phyloP scores from a whole-genome alignment of 257 asterid species.

The Cinchona pubescens region DNA sequence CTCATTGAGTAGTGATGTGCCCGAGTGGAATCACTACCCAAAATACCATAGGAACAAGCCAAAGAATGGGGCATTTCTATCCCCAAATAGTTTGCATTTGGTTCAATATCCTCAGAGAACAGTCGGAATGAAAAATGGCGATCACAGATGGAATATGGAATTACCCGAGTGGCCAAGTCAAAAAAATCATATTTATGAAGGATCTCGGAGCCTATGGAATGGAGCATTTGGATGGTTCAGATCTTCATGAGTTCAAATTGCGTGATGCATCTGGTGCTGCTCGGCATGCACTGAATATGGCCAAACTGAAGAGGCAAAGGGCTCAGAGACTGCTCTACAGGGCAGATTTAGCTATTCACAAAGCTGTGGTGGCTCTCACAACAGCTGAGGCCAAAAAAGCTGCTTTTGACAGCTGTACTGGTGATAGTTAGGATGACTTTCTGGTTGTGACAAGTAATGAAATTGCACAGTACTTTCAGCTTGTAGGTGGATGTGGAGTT shows the following conservation, averaged over 20 bases:
- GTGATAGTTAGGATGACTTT: conserved; percentile 29
- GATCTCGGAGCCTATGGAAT: conserved; percentile 34
- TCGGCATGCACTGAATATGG: conserved; percentile 52
- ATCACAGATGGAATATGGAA: conserved; percentile 51
- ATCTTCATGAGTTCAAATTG: conserved; percentile 59
- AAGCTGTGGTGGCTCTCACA: conserved; percentile 73
- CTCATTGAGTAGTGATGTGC: conserved; percentile 41
- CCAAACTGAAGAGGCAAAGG: conserved; percentile 76
- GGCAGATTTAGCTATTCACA: conserved; percentile 82
- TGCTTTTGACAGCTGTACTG: conserved; percentile 33
- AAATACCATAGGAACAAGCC: conserved; percentile 50
- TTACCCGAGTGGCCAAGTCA: conserved; percentile 50
- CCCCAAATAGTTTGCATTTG: conserved; percentile 36
- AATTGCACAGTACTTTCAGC: conserved; percentile 19
- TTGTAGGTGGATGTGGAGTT: conserved; percentile 19
- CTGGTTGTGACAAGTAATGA: conserved; percentile 23
- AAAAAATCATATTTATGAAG: conserved; percentile 37
- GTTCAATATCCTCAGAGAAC: conserved; percentile 43
- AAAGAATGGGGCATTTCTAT: conserved; percentile 45
- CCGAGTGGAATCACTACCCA: conserved; percentile 60
- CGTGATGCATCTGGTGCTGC: conserved; percentile 73
- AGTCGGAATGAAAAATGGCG: conserved; percentile 47
- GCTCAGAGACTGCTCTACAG: conserved; percentile 62
- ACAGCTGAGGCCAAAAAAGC: conserved; percentile 76
- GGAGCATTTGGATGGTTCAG: conserved; percentile 42